Evolutionary conservation across 2,329 filamentous ascomycete genomes (phyloP).

Genomic region (Aspergillus spinulosporus): DNA sequence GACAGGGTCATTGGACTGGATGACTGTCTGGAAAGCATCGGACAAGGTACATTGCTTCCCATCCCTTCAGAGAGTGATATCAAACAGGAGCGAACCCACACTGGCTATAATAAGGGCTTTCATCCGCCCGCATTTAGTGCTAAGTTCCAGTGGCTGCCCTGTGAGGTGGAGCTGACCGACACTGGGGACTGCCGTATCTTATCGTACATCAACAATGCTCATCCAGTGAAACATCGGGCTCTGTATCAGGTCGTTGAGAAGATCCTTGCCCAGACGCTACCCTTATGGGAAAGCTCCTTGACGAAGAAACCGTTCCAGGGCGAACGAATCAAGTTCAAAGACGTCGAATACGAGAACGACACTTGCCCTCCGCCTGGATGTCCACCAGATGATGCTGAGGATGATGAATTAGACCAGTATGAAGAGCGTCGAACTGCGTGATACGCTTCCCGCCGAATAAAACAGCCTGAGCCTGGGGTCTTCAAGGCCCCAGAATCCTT

Average conservation of each 20-base stretch:
- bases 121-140: constrained; percentile 22
- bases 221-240: constrained; percentile 33
- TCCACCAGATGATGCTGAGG: neutral
- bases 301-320: neutral
- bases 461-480: neutral
- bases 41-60: constrained; percentile 26
- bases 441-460: neutral
- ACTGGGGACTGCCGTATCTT: constrained; percentile 30
- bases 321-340: neutral
- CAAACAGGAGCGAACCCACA: neutral
- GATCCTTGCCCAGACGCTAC: constrained; percentile 44
- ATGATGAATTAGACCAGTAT: neutral
- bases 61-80: neutral
- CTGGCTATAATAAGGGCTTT: neutral
- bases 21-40: constrained; percentile 25
- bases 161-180: constrained; percentile 34
- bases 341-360: neutral
- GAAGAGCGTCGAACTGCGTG: neutral
- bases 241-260: constrained; percentile 42
- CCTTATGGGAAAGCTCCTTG: constrained; percentile 48
- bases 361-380: neutral
- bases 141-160: constrained; percentile 52
- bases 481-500: neutral
- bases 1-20: constrained; percentile 23
- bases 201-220: constrained; percentile 49